Percentiles rank a stretch among this genome's conserved stretches.
phyloP scores from a whole-genome alignment of 2,329 filamentous ascomycete genomes.

The Trichoderma afroharzianum region DNA sequence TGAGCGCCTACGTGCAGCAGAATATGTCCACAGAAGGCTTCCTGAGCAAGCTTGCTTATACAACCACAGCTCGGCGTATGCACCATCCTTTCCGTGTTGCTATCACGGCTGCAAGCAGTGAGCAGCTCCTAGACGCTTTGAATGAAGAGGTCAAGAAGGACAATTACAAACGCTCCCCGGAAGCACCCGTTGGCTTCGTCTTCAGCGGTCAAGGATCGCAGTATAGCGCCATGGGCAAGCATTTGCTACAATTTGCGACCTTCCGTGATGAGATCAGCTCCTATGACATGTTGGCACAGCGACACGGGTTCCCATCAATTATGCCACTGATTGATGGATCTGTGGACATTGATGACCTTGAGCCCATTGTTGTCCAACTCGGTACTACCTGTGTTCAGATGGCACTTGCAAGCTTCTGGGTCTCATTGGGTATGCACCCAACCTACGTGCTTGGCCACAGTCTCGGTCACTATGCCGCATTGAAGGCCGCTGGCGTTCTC shows the following conservation, averaged over 20 bases:
- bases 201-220: constrained; percentile 42
- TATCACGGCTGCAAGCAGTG: constrained; percentile 37
- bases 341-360: constrained; percentile 22
- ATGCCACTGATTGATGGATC: constrained; percentile 44
- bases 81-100: constrained; percentile 57
- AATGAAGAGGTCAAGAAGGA: constrained; percentile 21
- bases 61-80: constrained; percentile 60
- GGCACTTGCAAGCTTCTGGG: constrained; percentile 54
- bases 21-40: background rate
- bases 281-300: constrained; percentile 50
- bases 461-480: constrained; percentile 34
- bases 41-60: constrained; percentile 55
- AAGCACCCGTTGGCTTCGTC: constrained; percentile 40
- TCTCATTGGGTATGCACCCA: constrained; percentile 48
- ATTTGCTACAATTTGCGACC: constrained; percentile 46
- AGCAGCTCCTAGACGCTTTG: constrained; percentile 26
- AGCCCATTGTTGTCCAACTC: constrained; percentile 38
- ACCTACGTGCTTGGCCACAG: constrained; percentile 60
- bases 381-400: constrained; percentile 55
- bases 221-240: constrained; percentile 50
- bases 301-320: constrained; percentile 55
- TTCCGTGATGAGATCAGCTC: constrained; percentile 54
- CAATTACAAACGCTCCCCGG: constrained; percentile 21
- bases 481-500: constrained; percentile 67
- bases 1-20: background rate